Conservation (phyloP, 2,329 filamentous ascomycete genomes). For the Byssoonygena ceratinophila region DNA sequence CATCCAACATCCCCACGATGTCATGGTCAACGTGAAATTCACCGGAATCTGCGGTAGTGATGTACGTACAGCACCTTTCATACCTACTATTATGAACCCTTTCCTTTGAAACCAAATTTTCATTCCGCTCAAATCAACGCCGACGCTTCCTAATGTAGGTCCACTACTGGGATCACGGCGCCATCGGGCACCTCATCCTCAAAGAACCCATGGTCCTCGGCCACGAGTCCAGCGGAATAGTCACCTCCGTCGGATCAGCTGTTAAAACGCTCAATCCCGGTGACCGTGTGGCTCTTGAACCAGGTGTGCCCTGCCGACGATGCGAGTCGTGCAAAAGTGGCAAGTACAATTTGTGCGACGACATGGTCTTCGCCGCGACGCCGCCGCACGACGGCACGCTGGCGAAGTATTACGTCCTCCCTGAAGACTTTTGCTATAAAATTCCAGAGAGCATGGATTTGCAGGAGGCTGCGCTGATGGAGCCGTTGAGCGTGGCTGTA, state of each 20-base stretch:
- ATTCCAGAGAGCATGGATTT: conserved; percentile 65
- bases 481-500: conserved; percentile 77
- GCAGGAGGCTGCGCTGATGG: conserved; percentile 81
- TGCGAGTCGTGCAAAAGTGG: conserved; percentile 56
- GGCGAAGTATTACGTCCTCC: conserved; percentile 71
- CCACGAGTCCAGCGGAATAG: conserved; percentile 63
- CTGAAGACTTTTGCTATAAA: conserved; percentile 88
- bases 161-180: conserved; percentile 40
- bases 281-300: conserved; percentile 58
- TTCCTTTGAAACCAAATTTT: background rate
- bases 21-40: conserved; percentile 70
- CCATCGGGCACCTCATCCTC: conserved; percentile 37
- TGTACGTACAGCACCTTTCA: conserved; percentile 33
- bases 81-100: background rate
- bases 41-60: conserved; percentile 85
- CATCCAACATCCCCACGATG: conserved; percentile 58
- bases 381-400: conserved; percentile 88
- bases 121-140: background rate
- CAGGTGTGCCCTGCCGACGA: conserved; percentile 54
- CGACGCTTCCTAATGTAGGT: conserved; percentile 24
- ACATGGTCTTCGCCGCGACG: conserved; percentile 86
- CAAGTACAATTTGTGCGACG: conserved; percentile 65
- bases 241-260: conserved; percentile 57
- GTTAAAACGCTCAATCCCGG: conserved; percentile 53
- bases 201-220: conserved; percentile 47